Evolutionary conservation across 2,329 filamentous ascomycete genomes (phyloP).

Genomic region (Penicillium hordei): DNA sequence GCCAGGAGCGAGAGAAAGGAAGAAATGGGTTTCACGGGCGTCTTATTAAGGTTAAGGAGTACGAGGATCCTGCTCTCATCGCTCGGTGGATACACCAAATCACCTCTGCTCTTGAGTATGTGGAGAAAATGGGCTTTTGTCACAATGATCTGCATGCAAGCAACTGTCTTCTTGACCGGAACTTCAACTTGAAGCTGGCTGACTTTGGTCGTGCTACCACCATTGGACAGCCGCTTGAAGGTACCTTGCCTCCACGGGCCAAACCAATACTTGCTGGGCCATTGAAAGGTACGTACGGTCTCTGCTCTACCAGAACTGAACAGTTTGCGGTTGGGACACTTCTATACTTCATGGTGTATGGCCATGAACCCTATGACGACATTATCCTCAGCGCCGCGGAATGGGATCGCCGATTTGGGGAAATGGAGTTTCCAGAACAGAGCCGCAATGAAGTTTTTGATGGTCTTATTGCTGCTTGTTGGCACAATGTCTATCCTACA

Average conservation of each 20-base stretch:
- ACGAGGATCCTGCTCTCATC: conserved; percentile 19
- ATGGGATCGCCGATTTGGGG: conserved; percentile 15
- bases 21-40: conserved; percentile 6
- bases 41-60: conserved; percentile 15
- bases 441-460: conserved; percentile 19
- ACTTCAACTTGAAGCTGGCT: conserved; percentile 10
- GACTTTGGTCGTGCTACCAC: conserved; percentile 17
- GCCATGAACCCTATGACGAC: conserved; percentile 17
- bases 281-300: conserved; percentile 21
- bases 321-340: conserved; percentile 21
- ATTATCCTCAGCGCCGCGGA: background rate
- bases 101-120: conserved; percentile 18
- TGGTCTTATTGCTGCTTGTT: conserved; percentile 19
- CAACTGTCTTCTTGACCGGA: conserved; percentile 16
- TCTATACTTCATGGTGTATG: conserved; percentile 26
- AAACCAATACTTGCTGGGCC: conserved; percentile 13
- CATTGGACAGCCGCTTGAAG: conserved; percentile 18
- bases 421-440: conserved; percentile 21
- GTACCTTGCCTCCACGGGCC: conserved; percentile 15
- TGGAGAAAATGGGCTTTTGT: conserved; percentile 21
- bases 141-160: background rate
- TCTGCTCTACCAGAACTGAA: conserved; percentile 23
- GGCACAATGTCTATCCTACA: conserved; percentile 24
- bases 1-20: background rate
- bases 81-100: conserved; percentile 23